Evolutionary conservation across 2,329 filamentous ascomycete genomes (phyloP), one percentile per base, ranked within the genome.

Genomic region (Aotearoamyces nothofagi): DNA sequence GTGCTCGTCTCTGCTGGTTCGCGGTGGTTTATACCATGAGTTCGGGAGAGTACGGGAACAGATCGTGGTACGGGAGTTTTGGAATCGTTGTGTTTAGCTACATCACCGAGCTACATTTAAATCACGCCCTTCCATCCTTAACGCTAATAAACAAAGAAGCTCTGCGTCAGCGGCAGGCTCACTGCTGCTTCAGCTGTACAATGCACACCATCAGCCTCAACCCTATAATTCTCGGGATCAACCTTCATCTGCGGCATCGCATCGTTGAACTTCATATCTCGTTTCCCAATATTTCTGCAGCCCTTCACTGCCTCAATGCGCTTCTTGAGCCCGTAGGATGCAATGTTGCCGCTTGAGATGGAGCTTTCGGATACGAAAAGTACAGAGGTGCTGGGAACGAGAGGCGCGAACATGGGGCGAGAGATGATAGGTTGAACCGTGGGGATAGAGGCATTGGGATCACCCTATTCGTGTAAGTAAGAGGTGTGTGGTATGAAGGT

Each of bases 261-360:
- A 46, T 83, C 73, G 52, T 94, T 94, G 53, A 72, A 86, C 47
- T 82, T 84, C 84, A 94, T 93, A 53, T 94, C 80, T 43, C 56
- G 63, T 64, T 94, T 94, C 24, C 75, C 63, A 24, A 93, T 66
- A 17, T 53, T 66, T 34, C 86, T 64, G 52, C 84, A 92, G 32
- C 69, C 68, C 47, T 65, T 74, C 27, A 94, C 83, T 3, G 81
- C 60, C 56, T 90, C 81, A 38, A 94, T 58, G 26, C 81, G 70
- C 54, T 86, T 92, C 43, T 66, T 67, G 36, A 96, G 59, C 3
- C 69, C 70, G 52, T 94, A 94, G 3, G 59, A 59, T n/a, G 63
- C 61, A 23, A 86, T 67, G 3, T 61, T 60, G 26, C 82, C 82
- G 5, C 60, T 67, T 17, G 65, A 58, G 39, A 92, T 62, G 36